Percentiles rank a stretch among this genome's conserved stretches.
These are phyloP conservation scores for Skeletonema menzelii DNA, from an alignment of 108 stramenopile genomes.

Conservation along the genomic window DNA sequence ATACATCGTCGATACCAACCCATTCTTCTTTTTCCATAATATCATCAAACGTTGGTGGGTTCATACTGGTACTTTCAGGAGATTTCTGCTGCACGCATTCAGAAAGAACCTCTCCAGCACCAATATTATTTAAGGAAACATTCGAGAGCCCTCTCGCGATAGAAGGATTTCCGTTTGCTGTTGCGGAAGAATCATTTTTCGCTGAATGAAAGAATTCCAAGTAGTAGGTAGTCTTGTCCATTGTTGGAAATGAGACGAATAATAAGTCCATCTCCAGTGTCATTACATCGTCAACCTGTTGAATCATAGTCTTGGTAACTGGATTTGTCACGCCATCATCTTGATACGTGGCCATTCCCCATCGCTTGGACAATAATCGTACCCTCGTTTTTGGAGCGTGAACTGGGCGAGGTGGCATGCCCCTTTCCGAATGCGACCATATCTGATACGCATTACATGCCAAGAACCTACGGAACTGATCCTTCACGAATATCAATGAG, in stretches of 20 bases:
- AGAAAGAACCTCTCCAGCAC: background rate
- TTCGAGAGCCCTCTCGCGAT: background rate
- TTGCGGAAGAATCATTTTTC: background rate
- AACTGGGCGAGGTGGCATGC: slow-evolving; percentile 8
- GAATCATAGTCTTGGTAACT: background rate
- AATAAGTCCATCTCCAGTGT: slow-evolving; percentile 13
- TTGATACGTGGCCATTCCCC: slow-evolving; percentile 2
- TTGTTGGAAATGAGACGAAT: slow-evolving; percentile 11
- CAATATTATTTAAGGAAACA: background rate
- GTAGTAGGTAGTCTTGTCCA: slow-evolving; percentile 19
- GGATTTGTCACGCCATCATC: slow-evolving; percentile 1
- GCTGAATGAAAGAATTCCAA: slow-evolving; percentile 14
- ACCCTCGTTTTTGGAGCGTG: slow-evolving; percentile 12
- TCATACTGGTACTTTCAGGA: background rate
- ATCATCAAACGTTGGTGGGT: slow-evolving; percentile 20
- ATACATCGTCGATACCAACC: slow-evolving; percentile 5
- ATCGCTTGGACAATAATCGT: slow-evolving; percentile 15
- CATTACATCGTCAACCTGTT: background rate
- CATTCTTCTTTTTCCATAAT: slow-evolving; percentile 24
- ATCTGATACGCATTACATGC: slow-evolving; percentile 17
- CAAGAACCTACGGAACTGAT: slow-evolving; percentile 10
- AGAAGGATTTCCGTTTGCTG: background rate
- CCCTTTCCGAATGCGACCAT: slow-evolving; percentile 14
- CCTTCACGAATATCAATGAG: slow-evolving; percentile 22
- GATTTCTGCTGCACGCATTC: background rate